Base-by-base conservation (phyloP, 2,329 filamentous ascomycete species). In the Fusarium torreyae region DNA sequence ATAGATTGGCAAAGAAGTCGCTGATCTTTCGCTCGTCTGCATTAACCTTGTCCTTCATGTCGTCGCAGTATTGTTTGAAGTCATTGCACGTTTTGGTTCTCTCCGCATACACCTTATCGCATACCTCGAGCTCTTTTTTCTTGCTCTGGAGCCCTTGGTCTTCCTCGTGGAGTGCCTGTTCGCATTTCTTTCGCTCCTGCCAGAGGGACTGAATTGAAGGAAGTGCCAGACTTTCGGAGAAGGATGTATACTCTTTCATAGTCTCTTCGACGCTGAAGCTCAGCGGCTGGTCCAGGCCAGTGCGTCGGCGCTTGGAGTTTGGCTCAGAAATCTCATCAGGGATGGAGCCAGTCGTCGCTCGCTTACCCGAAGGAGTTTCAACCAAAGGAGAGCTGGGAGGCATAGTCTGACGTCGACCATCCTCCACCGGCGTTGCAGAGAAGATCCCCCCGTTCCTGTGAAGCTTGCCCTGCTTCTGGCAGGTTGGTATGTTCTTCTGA, bases 151-250 rank as follows among this genome's bases (percentile, higher is more conserved):
- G 1, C 11, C 13, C 11, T 17, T n/a, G 24, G n/a, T 22, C 34
- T 18, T 49, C 10, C 1, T 10, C 6, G 3, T 9, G 2, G 3
- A 54, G 18, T 7, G 38, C 7, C 1, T 18, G 5, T 4, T 20
- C 11, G 8, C 11, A 13, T 6, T 31, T 20, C 0, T 38, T 24
- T 1, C 55, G 22, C 24, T 44, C 38, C 11, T 34, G 13, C 1
- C 1, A 7, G 2, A 36, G 7, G 2, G 9, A 3, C 7, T 33
- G 4, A 4, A 42, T 13, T 1, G 20, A 9, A 2, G 40, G 33
- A 11, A 54, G 22, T 5, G 17, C 31, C 14, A 28, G 4, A 1
- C 10, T 14, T 11, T 33, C 17, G 11, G 7, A 10, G 18, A 46
- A 15, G 1, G 40, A 28, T 13, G 1, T 8, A 13, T 22, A 15